Evolutionary conservation across 805 yeast genomes (phyloP), one percentile per base, ranked within the genome.

Genomic region (Starmerella vaccinii): DNA sequence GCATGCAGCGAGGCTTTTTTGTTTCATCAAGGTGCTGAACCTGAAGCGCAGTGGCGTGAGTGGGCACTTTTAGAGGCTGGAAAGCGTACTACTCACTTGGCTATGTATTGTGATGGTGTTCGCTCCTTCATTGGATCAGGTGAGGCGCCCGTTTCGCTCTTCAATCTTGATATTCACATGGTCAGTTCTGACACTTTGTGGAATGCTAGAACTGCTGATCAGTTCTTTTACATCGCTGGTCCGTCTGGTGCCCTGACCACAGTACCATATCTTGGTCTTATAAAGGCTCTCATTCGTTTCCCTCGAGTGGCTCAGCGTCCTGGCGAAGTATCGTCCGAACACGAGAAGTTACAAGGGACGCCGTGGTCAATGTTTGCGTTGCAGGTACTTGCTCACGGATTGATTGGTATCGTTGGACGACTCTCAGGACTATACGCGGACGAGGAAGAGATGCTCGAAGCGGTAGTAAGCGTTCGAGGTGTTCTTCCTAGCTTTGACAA

Each of bases 1-100:
- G 32, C 58, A 5, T 47, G 55, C 23, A 46, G 35, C 3, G 60
- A 57, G 27, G 64, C 64, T 22, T 64, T 61, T 45, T 45, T 48
- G 26, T 57, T 64, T 53, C 59, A 58, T 41, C 53, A 58, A 27
- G 60, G 62, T 12, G 65, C 55, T 8, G 63, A 62, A n/a, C 55
- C 49, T 6, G 51, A 57, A 15, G 38, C 51, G n/a, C 67, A 64
- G 40, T 76, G 80, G 80, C 52, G 59, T 8, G 65, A 68, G 19
- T 76, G 80, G 80, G 64, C 71, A 2, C 51, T 63, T 22, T 70
- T 68, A 54, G 80, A 76, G 55, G 62, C 71, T 29, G 58, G 68
- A 50, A 76, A 75, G 55, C 64, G 68, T 12, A 49, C 63, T 2
- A 53, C 56, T 5, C 60, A 56, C 47, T 55, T 59, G 39, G 58